Base-by-base conservation (phyloP, 2,329 filamentous ascomycete genomes). In the Penicillium sp. region DNA sequence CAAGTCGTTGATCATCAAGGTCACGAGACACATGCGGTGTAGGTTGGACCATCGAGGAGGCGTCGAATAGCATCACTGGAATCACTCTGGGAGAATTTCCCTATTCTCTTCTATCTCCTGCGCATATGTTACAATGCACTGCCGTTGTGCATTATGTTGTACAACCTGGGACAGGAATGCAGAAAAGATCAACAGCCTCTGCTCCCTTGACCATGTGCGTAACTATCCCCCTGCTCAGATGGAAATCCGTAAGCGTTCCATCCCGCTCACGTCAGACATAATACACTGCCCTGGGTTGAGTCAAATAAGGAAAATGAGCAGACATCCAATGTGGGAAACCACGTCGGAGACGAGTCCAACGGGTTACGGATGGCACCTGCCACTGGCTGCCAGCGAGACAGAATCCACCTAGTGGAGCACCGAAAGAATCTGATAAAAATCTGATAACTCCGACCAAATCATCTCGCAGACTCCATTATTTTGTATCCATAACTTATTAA, bases 381-480 rank as follows among this genome's bases (percentile, higher is more conserved):
- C 31, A 30, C 42, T 34, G 36, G 34, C 40, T 31, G 5, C 19
- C 3, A 39, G 30, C 29, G 40, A 27, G 13, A 47, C 35, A 30
- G 49, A 58, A 58, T 38, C 58, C 56, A 59, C 56, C 40, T 2
- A 29, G 57, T 59, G 57, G 57, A 59, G 58, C 50, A 16, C 45
- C 46, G 52, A 52, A 52, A 52, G 47, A 55, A 54, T 58, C 58
- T 53, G 54, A 61, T 61, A 53, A 56, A 55, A 35, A 35, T 35
- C 52, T 35, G 40, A 41, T 41, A 41, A 41, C 29, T 50, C 38
- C 35, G 54, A 49, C 50, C 55, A 52, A 54, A 57, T 58, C 55
- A 59, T 28, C 42, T 36, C 35, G 18, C 25, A 35, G 46, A 46
- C 51, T 56, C 55, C 39, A 46, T 49, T 25, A 25, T 25, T 25